Conservation (phyloP, 2,329 filamentous ascomycete genomes). For the Chaetothyriales sp. region DNA sequence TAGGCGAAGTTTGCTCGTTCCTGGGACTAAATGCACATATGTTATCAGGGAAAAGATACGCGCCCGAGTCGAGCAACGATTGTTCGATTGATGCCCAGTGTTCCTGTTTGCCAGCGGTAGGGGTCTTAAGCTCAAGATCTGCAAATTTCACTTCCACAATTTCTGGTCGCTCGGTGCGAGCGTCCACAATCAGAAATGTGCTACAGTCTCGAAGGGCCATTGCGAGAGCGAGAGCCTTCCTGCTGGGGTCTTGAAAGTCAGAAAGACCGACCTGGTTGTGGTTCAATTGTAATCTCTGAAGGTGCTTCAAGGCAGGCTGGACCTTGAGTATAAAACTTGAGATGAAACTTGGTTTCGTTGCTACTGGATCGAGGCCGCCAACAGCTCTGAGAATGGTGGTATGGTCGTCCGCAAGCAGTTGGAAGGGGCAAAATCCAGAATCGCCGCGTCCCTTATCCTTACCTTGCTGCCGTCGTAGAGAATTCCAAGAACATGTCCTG, state of each 20-base stretch:
- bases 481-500: slow-evolving; percentile 56
- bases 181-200: slow-evolving; percentile 42
- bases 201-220: slow-evolving; percentile 76
- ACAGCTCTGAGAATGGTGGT: slow-evolving; percentile 5
- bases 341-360: neutral
- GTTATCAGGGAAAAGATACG: slow-evolving; percentile 33
- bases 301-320: slow-evolving; percentile 22
- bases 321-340: slow-evolving; percentile 24
- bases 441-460: slow-evolving; percentile 15
- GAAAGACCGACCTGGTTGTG: slow-evolving; percentile 18
- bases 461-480: slow-evolving; percentile 28
- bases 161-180: slow-evolving; percentile 24
- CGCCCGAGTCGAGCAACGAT: slow-evolving; percentile 38
- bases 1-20: neutral
- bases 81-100: slow-evolving; percentile 56
- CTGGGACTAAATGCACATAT: neutral
- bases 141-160: slow-evolving; percentile 42
- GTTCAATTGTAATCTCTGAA: slow-evolving; percentile 13
- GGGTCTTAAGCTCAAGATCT: slow-evolving; percentile 66
- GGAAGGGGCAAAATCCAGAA: slow-evolving; percentile 49
- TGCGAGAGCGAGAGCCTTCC: slow-evolving; percentile 46
- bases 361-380: neutral
- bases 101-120: slow-evolving; percentile 45
- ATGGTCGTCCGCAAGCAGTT: slow-evolving; percentile 40
- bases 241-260: slow-evolving; percentile 16